phyloP scores from a whole-genome alignment of 371 early-diverging fungal species.

The Mucor mucedo region DNA sequence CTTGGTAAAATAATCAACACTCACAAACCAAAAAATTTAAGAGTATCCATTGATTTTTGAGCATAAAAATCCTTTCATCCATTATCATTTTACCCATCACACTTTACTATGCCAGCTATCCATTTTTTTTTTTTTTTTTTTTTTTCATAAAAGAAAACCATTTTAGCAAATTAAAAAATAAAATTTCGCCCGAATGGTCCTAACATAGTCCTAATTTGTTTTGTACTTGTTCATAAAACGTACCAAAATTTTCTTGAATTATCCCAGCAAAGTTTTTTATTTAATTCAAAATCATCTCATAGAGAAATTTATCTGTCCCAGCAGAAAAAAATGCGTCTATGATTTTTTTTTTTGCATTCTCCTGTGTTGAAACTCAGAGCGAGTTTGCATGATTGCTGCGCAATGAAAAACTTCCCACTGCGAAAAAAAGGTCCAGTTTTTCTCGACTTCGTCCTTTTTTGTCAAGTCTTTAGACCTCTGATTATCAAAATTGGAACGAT shows the following conservation, averaged over 20 bases:
- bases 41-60: slow-evolving; percentile 18
- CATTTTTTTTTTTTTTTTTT: slow-evolving; percentile 1
- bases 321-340: too few species aligned
- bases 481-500: too few species aligned
- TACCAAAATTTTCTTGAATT: neutral
- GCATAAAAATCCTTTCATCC: slow-evolving; percentile 9
- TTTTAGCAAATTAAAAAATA: too few species aligned
- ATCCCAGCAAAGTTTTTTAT: slow-evolving; percentile 8
- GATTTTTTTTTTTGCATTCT: too few species aligned
- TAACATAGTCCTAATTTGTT: neutral
- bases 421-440: too few species aligned
- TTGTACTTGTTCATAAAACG: slow-evolving; percentile 6
- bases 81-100: slow-evolving; percentile 14
- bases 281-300: neutral
- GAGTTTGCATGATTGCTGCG: too few species aligned
- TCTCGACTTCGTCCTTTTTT: too few species aligned
- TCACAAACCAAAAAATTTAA: slow-evolving; percentile 21
- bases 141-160: slow-evolving; percentile 1
- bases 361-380: too few species aligned
- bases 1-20: slow-evolving; percentile 20
- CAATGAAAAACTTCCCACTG: too few species aligned
- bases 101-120: slow-evolving; percentile 16
- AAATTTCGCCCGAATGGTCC: too few species aligned
- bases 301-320: too few species aligned
- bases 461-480: too few species aligned